phyloP scores from a whole-genome alignment of 352 stramenopile species.

The Phytophthora rubi region DNA sequence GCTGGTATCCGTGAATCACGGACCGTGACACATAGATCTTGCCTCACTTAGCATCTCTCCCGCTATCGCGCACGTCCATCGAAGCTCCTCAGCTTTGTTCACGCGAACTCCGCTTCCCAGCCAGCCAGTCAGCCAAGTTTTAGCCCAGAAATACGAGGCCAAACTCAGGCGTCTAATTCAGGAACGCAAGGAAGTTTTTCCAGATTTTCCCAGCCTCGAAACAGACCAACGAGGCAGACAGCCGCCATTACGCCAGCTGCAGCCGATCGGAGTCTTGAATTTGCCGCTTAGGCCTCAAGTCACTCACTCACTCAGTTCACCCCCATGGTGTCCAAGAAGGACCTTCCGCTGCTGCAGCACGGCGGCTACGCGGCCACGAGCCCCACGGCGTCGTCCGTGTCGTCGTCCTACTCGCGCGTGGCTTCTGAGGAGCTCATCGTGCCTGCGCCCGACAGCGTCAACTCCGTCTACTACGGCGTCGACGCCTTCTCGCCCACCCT shows the following conservation, averaged over 20 bases:
- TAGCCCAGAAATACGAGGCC: background rate
- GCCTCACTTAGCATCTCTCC: conserved; percentile 20
- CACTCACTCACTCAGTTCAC: too few species aligned
- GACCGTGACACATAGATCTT: too few species aligned
- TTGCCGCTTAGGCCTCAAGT: conserved; percentile 10
- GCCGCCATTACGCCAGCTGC: conserved; percentile 2
- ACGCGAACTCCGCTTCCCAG: background rate
- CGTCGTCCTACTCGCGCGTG: conserved; percentile 62
- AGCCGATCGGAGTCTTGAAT: conserved; percentile 25
- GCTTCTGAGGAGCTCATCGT: conserved; percentile 87
- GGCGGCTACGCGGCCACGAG: conserved; percentile 36
- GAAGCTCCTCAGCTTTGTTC: background rate
- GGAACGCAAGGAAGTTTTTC: conserved; percentile 28
- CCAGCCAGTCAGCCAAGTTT: background rate
- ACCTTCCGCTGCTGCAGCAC: conserved; percentile 66
- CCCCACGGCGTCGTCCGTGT: conserved; percentile 55
- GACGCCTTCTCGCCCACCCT: conserved; percentile 88
- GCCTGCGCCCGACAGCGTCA: conserved; percentile 69
- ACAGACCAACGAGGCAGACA: conserved; percentile 19
- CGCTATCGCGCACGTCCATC: conserved; percentile 4
- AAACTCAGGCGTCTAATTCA: conserved; percentile 16
- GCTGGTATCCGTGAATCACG: too few species aligned
- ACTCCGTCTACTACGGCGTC: conserved; percentile 88
- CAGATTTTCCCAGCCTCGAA: conserved; percentile 24
- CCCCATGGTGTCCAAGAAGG: conserved; percentile 52